A percentile compares a stretch with the other conserved stretches of the same genome.
These are phyloP conservation scores for Tulasnella sp. DNA, from an alignment of 768 basidiomycete species.

Conservation along the genomic window DNA sequence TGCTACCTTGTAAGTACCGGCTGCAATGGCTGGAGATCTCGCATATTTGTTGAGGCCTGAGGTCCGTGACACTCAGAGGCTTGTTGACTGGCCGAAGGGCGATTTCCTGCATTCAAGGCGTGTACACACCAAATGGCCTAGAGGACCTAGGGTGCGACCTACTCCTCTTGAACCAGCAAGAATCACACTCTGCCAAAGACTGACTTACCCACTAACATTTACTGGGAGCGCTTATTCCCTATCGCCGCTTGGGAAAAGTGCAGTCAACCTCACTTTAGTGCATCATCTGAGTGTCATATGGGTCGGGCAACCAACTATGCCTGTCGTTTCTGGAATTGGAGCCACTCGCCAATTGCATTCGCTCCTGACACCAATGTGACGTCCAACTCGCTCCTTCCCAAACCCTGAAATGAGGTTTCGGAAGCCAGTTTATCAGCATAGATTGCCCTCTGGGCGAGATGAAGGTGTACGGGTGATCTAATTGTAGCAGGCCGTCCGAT, in stretches of 20 bases:
- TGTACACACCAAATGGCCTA: neutral
- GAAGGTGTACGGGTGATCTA: neutral
- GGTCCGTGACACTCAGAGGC: neutral
- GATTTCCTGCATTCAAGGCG: neutral
- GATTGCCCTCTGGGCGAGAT: neutral
- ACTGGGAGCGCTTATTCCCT: neutral
- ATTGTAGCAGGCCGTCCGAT: neutral
- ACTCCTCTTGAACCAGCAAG: neutral
- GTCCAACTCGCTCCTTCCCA: too few relatives aligned
- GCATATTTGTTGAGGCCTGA: neutral
- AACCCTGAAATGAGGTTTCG: neutral
- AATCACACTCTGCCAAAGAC: neutral
- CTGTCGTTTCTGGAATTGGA: too few relatives aligned
- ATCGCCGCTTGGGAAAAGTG: neutral
- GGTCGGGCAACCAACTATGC: too few relatives aligned
- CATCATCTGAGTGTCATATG: too few relatives aligned
- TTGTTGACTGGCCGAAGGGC: neutral
- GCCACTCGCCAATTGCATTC: too few relatives aligned
- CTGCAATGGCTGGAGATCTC: neutral
- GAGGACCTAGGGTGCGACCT: neutral
- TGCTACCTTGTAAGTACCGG: neutral
- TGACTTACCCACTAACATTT: neutral
- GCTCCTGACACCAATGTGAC: too few relatives aligned
- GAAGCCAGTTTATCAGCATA: neutral
- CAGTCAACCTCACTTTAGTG: neutral